Conservation (phyloP, 257 asterid genomes). For the Echium plantagineum region DNA sequence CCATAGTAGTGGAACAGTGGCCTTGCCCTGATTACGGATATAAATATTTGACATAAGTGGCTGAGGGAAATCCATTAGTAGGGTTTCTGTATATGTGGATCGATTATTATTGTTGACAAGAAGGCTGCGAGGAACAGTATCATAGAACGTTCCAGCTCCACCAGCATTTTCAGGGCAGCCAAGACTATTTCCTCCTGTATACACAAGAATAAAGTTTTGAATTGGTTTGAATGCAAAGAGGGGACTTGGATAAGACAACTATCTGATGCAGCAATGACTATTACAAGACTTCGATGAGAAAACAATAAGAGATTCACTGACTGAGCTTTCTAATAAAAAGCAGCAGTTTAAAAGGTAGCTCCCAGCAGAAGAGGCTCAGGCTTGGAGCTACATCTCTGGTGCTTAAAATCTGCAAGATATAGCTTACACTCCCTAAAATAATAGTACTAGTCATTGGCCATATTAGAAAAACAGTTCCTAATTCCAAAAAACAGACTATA, state of each 20-base stretch:
- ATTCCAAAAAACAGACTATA: not conserved
- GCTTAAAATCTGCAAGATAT: not conserved
- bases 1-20: conserved; percentile 96
- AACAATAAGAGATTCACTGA: not conserved
- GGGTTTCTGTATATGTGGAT: conserved; percentile 81
- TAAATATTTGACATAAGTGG: conserved; percentile 86
- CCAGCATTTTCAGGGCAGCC: conserved; percentile 96
- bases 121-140: conserved; percentile 84
- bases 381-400: not conserved
- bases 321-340: not conserved
- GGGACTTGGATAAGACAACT: not conserved
- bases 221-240: conserved; percentile 10
- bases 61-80: conserved; percentile 86
- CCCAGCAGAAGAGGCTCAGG: not conserved
- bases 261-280: too few relatives aligned
- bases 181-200: conserved; percentile 86
- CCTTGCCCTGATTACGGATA: conserved; percentile 70
- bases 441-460: not conserved
- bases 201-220: conserved; percentile 15
- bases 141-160: conserved; percentile 97
- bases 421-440: not conserved
- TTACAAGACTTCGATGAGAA: not conserved
- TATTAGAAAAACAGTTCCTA: not conserved
- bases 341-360: too few relatives aligned
- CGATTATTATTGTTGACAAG: conserved; percentile 75